Conservation (phyloP, 768 basidiomycete species). For the Brasilioporus rufonigricans region DNA sequence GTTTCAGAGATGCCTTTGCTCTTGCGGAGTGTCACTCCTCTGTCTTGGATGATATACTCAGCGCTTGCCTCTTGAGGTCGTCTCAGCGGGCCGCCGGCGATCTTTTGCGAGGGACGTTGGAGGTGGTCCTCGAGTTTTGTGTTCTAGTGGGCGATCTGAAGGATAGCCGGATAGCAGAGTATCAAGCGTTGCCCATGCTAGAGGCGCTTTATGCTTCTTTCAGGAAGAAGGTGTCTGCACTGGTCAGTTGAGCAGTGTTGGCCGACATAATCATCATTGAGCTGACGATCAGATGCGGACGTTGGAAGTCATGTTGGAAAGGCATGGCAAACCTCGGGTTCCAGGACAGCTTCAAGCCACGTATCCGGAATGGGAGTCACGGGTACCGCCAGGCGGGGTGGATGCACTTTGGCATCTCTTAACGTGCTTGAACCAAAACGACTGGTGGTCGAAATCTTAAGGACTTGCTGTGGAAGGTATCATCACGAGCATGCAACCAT, state of each 20-base stretch:
- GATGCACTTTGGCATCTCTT: slow-evolving; percentile 56
- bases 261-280: neutral
- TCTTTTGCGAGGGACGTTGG: slow-evolving; percentile 58
- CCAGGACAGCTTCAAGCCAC: slow-evolving; percentile 23
- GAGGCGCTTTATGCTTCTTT: slow-evolving; percentile 56
- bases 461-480: too few species aligned
- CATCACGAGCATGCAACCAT: slow-evolving; percentile 8
- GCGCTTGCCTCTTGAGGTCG: slow-evolving; percentile 69
- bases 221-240: slow-evolving; percentile 47
- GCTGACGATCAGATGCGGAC: slow-evolving; percentile 47
- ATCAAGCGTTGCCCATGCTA: slow-evolving; percentile 57
- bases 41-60: slow-evolving; percentile 72
- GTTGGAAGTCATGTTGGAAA: slow-evolving; percentile 57
- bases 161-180: slow-evolving; percentile 55
- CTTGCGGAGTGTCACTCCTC: slow-evolving; percentile 65
- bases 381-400: slow-evolving; percentile 46
- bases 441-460: slow-evolving; percentile 50
- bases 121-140: slow-evolving; percentile 65
- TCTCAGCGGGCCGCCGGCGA: slow-evolving; percentile 66
- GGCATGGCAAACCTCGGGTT: slow-evolving; percentile 30
- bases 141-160: slow-evolving; percentile 61
- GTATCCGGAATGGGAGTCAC: slow-evolving; percentile 29
- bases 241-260: slow-evolving; percentile 45
- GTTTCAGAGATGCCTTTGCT: slow-evolving; percentile 71
- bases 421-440: slow-evolving; percentile 48